These are phyloP conservation scores for Monilinia aucupariae DNA, from an alignment of 2,329 filamentous ascomycete species.

Conservation along the genomic window DNA sequence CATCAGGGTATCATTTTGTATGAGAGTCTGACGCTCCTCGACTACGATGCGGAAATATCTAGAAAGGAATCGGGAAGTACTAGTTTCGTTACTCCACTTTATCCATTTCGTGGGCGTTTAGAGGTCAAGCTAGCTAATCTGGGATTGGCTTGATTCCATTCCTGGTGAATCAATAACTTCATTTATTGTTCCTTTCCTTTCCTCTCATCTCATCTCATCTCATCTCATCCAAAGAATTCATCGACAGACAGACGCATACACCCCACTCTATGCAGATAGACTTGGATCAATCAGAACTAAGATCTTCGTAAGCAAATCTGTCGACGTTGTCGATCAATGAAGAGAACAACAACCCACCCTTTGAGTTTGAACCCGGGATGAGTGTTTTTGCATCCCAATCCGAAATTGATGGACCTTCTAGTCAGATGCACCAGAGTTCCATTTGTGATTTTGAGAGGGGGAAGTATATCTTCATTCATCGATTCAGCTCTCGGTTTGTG, in stretches of 20 bases:
- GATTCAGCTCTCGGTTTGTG: not conserved
- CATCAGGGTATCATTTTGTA: not conserved
- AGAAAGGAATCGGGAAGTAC: not conserved
- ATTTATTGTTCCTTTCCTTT: not conserved
- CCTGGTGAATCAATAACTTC: not conserved
- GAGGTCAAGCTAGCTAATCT: constrained; percentile 1
- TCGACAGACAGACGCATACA: not conserved
- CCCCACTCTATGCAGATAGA: not conserved
- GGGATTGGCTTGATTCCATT: not conserved
- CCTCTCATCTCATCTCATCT: no score
- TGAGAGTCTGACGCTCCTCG: no score
- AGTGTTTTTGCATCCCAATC: not conserved
- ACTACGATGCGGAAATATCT: not conserved
- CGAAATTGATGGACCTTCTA: not conserved
- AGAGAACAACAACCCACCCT: not conserved
- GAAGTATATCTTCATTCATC: not conserved
- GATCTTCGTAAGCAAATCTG: not conserved
- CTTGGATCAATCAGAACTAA: not conserved
- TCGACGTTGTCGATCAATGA: not conserved
- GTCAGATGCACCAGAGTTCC: not conserved
- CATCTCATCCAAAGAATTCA: not conserved
- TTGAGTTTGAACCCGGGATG: not conserved
- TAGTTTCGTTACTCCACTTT: no score
- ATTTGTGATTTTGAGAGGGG: no score
- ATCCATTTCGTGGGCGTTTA: constrained; percentile 4